phyloP scores from a whole-genome alignment of 768 basidiomycete species.

The Crucibulum laeve region DNA sequence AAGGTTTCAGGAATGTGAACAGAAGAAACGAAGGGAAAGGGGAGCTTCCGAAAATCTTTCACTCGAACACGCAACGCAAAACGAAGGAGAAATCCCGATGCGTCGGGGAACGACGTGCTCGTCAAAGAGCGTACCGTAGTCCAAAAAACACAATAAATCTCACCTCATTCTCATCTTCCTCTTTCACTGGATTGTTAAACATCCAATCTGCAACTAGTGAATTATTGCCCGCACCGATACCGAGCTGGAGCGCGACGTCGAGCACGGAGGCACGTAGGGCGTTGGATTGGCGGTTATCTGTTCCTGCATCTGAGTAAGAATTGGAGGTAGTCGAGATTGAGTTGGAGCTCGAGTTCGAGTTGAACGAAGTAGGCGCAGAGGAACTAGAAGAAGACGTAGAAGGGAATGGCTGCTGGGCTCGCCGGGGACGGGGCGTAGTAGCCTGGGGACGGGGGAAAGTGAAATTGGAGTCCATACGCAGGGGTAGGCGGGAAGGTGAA shows the following conservation, averaged over 20 bases:
- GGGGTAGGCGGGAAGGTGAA: not conserved
- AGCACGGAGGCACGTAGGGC: constrained; percentile 69
- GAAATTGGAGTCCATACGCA: constrained; percentile 26
- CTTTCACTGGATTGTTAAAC: constrained; percentile 56
- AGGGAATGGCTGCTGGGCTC: too few species aligned
- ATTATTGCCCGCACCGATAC: constrained; percentile 54
- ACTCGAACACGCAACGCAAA: too few species aligned
- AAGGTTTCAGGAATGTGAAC: too few species aligned
- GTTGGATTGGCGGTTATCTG: constrained; percentile 43
- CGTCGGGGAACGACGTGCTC: constrained; percentile 1
- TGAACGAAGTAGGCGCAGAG: too few species aligned
- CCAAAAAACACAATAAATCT: constrained; percentile 1
- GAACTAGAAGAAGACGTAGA: too few species aligned
- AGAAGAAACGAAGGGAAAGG: too few species aligned
- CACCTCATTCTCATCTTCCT: constrained; percentile 50
- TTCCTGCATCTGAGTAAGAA: constrained; percentile 2
- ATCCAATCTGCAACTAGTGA: constrained; percentile 67
- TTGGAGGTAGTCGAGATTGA: not conserved
- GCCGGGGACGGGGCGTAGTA: constrained; percentile 16
- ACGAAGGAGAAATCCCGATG: not conserved
- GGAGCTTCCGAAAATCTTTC: too few species aligned
- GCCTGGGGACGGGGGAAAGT: constrained; percentile 22
- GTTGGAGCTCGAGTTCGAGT: too few species aligned
- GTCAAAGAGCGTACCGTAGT: constrained; percentile 2
- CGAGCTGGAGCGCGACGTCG: constrained; percentile 67